Conservation (phyloP, 306 rosid species). For the Prunus armeniaca region DNA sequence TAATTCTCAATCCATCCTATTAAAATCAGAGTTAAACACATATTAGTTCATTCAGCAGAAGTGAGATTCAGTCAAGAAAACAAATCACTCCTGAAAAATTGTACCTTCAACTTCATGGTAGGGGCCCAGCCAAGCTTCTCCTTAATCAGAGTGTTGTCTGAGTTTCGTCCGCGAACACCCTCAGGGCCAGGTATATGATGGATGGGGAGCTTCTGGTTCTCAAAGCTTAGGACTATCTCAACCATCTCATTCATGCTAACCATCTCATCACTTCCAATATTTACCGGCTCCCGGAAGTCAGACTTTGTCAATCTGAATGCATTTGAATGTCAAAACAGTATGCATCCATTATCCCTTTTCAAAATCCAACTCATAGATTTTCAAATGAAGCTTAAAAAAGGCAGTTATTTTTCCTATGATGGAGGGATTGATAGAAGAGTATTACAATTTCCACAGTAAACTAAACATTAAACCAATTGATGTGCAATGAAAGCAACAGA, state of each 20-base stretch:
- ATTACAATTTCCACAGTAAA: background rate
- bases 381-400: too few species aligned
- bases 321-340: background rate
- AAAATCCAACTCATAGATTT: background rate
- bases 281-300: slow-evolving; percentile 93
- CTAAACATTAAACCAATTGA: background rate
- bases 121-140: slow-evolving; percentile 99
- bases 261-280: slow-evolving; percentile 98
- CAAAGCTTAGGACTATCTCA: slow-evolving; percentile 89
- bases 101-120: slow-evolving; percentile 91
- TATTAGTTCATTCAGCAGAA: too few species aligned
- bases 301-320: slow-evolving; percentile 82
- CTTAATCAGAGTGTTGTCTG: slow-evolving; percentile 90
- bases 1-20: slow-evolving; percentile 91
- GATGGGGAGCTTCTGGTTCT: slow-evolving; percentile 69
- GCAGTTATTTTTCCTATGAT: too few species aligned
- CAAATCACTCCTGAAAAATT: too few species aligned
- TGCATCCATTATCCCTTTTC: background rate
- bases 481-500: background rate
- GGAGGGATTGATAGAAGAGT: background rate
- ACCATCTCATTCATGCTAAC: slow-evolving; percentile 99
- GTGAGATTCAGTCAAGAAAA: too few species aligned
- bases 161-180: slow-evolving; percentile 98
- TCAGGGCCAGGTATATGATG: slow-evolving; percentile 98
- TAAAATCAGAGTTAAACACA: background rate